Base-by-base conservation (phyloP, 768 basidiomycete genomes). In the Pleurotus pulmonarius region DNA sequence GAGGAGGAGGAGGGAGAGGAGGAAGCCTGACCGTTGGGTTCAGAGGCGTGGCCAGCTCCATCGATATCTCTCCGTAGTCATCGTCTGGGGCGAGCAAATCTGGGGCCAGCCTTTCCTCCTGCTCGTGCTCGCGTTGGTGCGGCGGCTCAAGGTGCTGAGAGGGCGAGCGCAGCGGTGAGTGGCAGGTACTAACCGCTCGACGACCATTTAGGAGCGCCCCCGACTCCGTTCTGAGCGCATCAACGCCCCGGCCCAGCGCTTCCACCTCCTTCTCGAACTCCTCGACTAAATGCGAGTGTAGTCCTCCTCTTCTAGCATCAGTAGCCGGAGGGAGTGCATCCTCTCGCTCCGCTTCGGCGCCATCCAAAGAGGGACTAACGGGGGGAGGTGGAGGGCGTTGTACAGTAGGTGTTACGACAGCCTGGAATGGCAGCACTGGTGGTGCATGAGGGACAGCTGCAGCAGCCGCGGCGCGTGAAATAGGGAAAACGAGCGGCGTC, bases 1-100 rank as follows among this genome's bases (percentile, higher is more conserved):
- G 29, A 9, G 11, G 8, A 29, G 7, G 20, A 20, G 20, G 20
- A 20, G 20, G 20, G 20, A n/a, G n/a, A n/a, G n/a, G 26, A 29
- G 29, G 29, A 34, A 34, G 29, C 29, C 1, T 34, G 9, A 34
- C 58, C 11, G 64, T 74, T 12, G 77, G 77, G 47, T 71, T 51
- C 9, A 82, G 65, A n/a, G 81, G 80, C 5, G 80, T 79, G 3
- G 73, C 80, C 4, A 83, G 74, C 46, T 81, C 80, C 81, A 83
- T 81, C 4, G 75, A 76, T 53, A 73, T 66, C 52, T 79, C 77
- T 6, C 70, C 67, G 29, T 74, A 70, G 13, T 70, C 60, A 26
- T 74, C 70, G 13, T 70, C 60, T 9, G 63, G 66, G 8, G 74
- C 77, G 3, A 75, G 60, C 1, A 69, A 61, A 26, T 65, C 29